Percentiles rank a stretch among this genome's conserved stretches.
Conservation (phyloP, 257 asterid species). For the Jaltomata sinuosa region DNA sequence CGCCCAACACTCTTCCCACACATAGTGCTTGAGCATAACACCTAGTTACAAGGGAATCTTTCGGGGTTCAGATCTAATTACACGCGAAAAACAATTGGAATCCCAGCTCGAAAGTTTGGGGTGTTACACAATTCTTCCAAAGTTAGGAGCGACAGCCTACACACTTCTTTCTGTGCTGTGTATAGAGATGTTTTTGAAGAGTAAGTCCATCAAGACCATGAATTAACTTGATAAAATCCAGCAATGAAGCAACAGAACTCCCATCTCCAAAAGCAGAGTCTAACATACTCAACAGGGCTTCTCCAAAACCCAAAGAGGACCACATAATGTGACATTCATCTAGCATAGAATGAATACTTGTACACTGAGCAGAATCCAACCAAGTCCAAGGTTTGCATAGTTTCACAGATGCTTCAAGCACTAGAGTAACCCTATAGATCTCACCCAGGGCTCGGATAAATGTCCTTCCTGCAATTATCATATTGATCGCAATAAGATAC, state of each 20-base stretch:
- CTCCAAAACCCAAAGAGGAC: too few relatives aligned
- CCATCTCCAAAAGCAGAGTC: too few relatives aligned
- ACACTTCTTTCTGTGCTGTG: constrained; percentile 29
- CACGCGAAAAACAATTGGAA: too few relatives aligned
- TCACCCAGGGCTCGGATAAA: constrained; percentile 59
- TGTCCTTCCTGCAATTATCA: constrained; percentile 40
- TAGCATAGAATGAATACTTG: too few relatives aligned
- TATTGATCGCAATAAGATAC: not conserved
- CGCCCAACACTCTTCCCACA: too few relatives aligned
- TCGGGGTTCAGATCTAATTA: too few relatives aligned
- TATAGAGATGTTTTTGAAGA: constrained; percentile 42
- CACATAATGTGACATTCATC: too few relatives aligned
- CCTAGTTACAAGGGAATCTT: too few relatives aligned
- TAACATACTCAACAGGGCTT: too few relatives aligned
- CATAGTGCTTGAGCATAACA: too few relatives aligned
- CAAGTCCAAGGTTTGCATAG: constrained; percentile 70
- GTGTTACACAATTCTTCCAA: too few relatives aligned
- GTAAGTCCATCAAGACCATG: constrained; percentile 37
- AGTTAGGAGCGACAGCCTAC: constrained; percentile 54
- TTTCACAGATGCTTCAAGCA: constrained; percentile 54
- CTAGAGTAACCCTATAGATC: constrained; percentile 62
- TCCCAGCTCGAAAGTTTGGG: too few relatives aligned
- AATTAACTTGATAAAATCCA: constrained; percentile 40
- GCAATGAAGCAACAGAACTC: constrained; percentile 11
- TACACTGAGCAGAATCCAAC: constrained; percentile 23